phyloP scores from a whole-genome alignment of 257 asterid species.

The Jacaranda mimosifolia region DNA sequence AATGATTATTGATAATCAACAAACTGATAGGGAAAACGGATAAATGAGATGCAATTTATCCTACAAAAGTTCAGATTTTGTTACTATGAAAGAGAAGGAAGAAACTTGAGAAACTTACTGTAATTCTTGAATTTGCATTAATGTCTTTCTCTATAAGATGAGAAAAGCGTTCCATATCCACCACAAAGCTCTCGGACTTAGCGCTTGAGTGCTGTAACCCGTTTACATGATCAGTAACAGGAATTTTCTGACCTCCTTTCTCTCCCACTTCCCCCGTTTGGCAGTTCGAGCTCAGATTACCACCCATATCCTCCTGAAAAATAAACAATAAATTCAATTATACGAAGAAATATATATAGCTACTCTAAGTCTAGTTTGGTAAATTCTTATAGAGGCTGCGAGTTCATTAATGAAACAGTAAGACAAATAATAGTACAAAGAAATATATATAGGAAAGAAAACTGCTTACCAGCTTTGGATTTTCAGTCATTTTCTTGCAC shows the following conservation, averaged over 20 bases:
- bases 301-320: conserved; percentile 54
- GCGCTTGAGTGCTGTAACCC: conserved; percentile 37
- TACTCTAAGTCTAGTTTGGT: neutral
- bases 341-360: neutral
- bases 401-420: conserved; percentile 44
- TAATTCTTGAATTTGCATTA: conserved; percentile 64
- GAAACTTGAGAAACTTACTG: conserved; percentile 47
- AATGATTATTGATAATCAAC: neutral
- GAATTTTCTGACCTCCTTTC: conserved; percentile 44
- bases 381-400: neutral
- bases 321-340: neutral
- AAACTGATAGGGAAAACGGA: neutral
- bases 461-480: conserved; percentile 48
- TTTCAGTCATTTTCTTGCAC: conserved; percentile 40
- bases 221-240: conserved; percentile 47
- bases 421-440: conserved; percentile 3
- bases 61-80: too few relatives aligned
- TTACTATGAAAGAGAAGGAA: neutral
- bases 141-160: conserved; percentile 59
- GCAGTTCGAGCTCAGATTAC: conserved; percentile 35
- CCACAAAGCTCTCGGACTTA: conserved; percentile 64
- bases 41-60: too few relatives aligned
- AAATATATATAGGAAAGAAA: neutral
- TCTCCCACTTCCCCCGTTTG: conserved; percentile 46
- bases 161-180: conserved; percentile 75